phyloP scores from a whole-genome alignment of 768 basidiomycete genomes.

The Boletus tomentosulus region DNA sequence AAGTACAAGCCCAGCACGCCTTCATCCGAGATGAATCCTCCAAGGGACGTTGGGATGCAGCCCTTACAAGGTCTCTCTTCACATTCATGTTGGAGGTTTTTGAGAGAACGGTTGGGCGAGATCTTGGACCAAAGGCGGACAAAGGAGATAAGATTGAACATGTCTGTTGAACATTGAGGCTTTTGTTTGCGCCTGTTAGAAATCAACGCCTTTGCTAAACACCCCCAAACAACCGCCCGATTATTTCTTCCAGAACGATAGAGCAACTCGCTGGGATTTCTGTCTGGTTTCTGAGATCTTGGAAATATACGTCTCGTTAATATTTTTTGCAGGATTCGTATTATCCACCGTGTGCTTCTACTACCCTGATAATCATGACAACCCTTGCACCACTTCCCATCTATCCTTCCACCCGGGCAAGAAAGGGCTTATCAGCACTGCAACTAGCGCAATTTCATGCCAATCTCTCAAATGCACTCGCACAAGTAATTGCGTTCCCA shows the following conservation, averaged over 20 bases:
- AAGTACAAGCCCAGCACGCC: conserved; percentile 96
- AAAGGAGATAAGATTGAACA: conserved; percentile 59
- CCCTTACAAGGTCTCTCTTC: conserved; percentile 76
- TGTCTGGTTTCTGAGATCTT: neutral
- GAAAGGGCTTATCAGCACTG: conserved; percentile 48
- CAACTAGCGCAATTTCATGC: conserved; percentile 46
- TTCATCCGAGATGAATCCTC: conserved; percentile 91
- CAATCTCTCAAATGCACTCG: conserved; percentile 46
- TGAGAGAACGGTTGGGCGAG: conserved; percentile 79
- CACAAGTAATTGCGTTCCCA: conserved; percentile 45
- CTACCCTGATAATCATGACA: conserved; percentile 16
- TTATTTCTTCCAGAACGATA: too few species aligned
- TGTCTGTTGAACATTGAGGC: conserved; percentile 47
- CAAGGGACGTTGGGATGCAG: conserved; percentile 96
- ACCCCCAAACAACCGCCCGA: conserved; percentile 1
- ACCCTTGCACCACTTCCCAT: conserved; percentile 40
- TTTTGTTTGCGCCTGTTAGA: conserved; percentile 8
- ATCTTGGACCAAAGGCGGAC: conserved; percentile 66
- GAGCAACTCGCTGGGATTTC: too few species aligned
- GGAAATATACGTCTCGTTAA: neutral
- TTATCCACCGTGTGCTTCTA: neutral
- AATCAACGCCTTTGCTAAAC: conserved; percentile 9
- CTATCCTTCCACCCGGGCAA: conserved; percentile 50
- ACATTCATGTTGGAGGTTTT: conserved; percentile 91
- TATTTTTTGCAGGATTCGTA: neutral